Evolutionary conservation across 805 yeast species (phyloP), one percentile per base, ranked within the genome.

Genomic region (Blastobotrys muscicola): DNA sequence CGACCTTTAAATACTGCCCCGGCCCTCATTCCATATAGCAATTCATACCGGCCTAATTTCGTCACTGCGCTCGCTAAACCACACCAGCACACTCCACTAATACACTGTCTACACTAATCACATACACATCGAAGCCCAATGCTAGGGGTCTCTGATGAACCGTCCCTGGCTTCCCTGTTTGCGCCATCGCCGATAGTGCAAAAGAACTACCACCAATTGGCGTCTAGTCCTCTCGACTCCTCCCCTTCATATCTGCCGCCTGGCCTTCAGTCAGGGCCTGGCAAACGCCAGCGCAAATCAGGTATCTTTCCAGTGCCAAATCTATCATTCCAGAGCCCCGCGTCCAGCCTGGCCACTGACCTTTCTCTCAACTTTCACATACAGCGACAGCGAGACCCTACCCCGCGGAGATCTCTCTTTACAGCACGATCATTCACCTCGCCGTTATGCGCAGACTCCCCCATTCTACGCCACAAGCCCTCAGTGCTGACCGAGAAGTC

Each of bases 301-400:
- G 11, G 30, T 15, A 30, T 41, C 36, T 48, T 45, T 35, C 53
- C 52, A 10, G 47, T 42, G 32, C 51, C 55, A 2, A 36, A 50
- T 33, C 39, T 45, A 36, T 26, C 39, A 26, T 29, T 36, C 12
- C 16, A 12, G 36, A 42, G 48, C 32, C 63, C 64, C 14, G 51
- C 66, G 8, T 45, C 60, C n/a, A 46, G 58, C 2, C 46, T 62
- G 44, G 65, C 66, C 2, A 64, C 66, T 2, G 67, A 62, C 41
- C 49, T 62, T 43, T 55, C 62, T 13, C 64, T 57, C 49, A 62
- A 63, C 49, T 63, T 62, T 47, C 62, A 57, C 43, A 62, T 62
- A 20, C 26, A 39, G 62, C 51, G 31, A 46, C 48, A 40, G 54
- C 51, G 48, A 49, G 36, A 39, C 8, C 65, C 64, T 1, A 60